Base-by-base conservation (phyloP, 208 protist species). In the Phytomonas sp. region DNA sequence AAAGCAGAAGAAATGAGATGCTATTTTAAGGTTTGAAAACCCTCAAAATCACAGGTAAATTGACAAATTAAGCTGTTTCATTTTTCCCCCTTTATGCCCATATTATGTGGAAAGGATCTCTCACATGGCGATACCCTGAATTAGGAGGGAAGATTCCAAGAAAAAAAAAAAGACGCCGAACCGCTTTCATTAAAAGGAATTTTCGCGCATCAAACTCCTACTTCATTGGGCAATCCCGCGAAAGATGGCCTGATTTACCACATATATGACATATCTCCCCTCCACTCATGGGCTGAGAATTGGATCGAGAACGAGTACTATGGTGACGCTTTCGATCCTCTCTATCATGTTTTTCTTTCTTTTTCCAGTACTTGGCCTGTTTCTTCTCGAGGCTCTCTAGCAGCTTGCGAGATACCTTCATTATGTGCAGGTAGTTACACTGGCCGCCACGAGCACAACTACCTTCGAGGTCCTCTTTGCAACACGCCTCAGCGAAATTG, bases 351-450 rank as follows among this genome's bases (percentile, higher is more conserved):
- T 72, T 75, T 69, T 87, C 77, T 23, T 84, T 83, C 51, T 83
- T 78, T 30, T 76, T 82, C 85, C 88, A 94, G 74, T 79, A 86
- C 80, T 93, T 94, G 9, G 62, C 37, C 81, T 96, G 91, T 77
- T 96, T 87, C 73, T 84, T 83, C 79, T 92, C 83, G 2, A 96
- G 72, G 77, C 92, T 94, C 67, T 93, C 85, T 69, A 92, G 75
- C 31, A 96, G 79, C 66, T 84, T 85, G 23, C 88, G 86, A 15
- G 87, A 92, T 32, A 96, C 87, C 61, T 92, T 94, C 81, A 98
- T 95, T 46, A 98, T 85, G 80, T 99, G 98, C 67, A 99, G 88
- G 76, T 99, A 99, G 84, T 99, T 99, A 86, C 98, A 99, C 80
- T 98, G 96, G 30, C 85, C 82, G 7, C 96, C 97, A 40, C 97